phyloP scores from a whole-genome alignment of 495 filamentous ascomycete species.

The Neurospora tetraspora region DNA sequence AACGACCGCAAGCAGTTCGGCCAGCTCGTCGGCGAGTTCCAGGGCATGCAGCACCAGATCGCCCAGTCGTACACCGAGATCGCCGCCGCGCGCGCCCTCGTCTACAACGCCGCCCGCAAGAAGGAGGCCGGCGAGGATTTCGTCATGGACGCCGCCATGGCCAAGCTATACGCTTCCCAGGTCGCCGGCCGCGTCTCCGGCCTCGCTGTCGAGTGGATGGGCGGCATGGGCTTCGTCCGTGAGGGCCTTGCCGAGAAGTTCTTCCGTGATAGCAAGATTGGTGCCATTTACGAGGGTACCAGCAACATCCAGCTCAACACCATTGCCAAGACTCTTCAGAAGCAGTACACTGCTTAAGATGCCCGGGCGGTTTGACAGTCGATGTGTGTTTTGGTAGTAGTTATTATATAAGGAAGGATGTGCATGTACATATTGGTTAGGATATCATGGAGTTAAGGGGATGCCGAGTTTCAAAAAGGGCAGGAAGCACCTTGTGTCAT shows the following conservation, averaged over 20 bases:
- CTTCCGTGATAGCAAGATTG: conserved; percentile 97
- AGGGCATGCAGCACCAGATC: conserved; percentile 98
- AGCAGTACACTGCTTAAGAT: conserved; percentile 55
- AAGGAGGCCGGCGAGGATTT: conserved; percentile 97
- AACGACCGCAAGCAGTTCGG: conserved; percentile 98
- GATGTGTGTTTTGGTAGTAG: conserved; percentile 2
- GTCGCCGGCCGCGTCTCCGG: conserved; percentile 83
- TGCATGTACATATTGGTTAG: background rate
- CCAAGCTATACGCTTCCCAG: conserved; percentile 90
- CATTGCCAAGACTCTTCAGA: conserved; percentile 88
- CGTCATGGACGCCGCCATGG: conserved; percentile 94
- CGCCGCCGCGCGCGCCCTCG: conserved; percentile 76
- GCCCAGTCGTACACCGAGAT: conserved; percentile 95
- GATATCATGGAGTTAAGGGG: background rate
- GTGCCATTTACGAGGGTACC: conserved; percentile 95
- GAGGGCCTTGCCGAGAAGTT: conserved; percentile 98
- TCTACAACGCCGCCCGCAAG: conserved; percentile 94
- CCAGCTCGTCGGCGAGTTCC: conserved; percentile 84
- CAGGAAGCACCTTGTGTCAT: background rate
- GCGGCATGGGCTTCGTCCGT: conserved; percentile 91
- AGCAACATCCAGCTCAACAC: conserved; percentile 70
- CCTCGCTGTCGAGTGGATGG: conserved; percentile 95
- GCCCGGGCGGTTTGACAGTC: background rate
- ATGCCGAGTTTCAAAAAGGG: background rate
- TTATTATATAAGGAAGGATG: conserved; percentile 1